Conservation (phyloP, 176 grass and related monocot genomes). For the Zea luxurians region DNA sequence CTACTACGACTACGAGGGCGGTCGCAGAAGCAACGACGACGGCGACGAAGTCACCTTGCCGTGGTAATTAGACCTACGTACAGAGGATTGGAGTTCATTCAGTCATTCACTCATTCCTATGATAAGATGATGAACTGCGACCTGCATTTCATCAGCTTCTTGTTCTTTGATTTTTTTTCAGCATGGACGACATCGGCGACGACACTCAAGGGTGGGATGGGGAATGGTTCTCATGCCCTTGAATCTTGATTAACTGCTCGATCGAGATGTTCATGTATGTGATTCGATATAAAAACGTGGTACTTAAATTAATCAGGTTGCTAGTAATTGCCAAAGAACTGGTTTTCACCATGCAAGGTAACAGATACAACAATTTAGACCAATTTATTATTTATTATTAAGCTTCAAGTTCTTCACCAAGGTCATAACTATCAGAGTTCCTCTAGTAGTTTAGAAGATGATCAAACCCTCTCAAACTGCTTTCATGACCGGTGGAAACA, state of each 20-base stretch:
- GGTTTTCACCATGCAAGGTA: too few species aligned
- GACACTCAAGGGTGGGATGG: background rate
- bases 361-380: too few species aligned
- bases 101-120: background rate
- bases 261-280: background rate
- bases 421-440: too few species aligned
- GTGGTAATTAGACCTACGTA: conserved; percentile 21
- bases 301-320: background rate
- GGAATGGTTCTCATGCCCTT: background rate
- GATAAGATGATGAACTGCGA: background rate
- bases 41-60: conserved; percentile 35
- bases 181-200: background rate
- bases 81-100: background rate
- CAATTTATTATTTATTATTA: too few species aligned
- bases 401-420: too few species aligned
- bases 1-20: background rate
- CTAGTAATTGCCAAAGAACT: background rate
- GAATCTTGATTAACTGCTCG: background rate
- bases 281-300: background rate
- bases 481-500: too few species aligned
- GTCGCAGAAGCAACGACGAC: background rate
- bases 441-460: too few species aligned
- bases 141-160: background rate
- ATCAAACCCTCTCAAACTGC: too few species aligned
- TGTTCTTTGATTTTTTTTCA: background rate